Base-by-base conservation (phyloP, 2,329 filamentous ascomycete species). In the Venturia nashicola region DNA sequence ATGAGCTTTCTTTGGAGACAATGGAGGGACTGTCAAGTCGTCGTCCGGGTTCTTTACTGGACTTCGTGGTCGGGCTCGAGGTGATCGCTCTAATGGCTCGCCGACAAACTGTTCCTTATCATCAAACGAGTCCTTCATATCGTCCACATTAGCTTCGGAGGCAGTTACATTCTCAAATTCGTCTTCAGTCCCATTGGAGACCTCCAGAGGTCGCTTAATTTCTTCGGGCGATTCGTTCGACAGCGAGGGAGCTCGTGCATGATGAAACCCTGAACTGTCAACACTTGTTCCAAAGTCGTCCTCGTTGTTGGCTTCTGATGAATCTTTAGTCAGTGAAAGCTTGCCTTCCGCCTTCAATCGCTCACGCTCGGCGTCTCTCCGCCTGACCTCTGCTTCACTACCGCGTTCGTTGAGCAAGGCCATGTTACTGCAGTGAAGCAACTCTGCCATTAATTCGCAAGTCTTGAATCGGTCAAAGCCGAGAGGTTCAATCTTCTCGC, bases 381-480 rank as follows among this genome's bases (percentile, higher is more conserved):
- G 81, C 66, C 83, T 85, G 65, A 97, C 91, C 67, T 96, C 85
- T 68, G 91, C 87, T 72, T 99, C 92, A 12, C 91, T 92, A 40
- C 93, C 94, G 11, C 85, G 80, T 73, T 97, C 92, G 72, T 99
- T 99, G 68, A 99, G 79, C 43, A 99, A 79, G 6, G 90, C 92
- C 94, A 99, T 99, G 73, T 99, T 99, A 74, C 93, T 97, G 76
- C 94, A 99, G 75, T 99, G 94, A 46, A 99, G 78, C 55, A 99
- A 80, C 75, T 99, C 94, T 0, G 94, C 94, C 94, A 99, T 97
- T 65, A 99, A 81, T 76, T 99, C 94, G 75, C 94, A 99, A 0
- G 94, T 97, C 80, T 99, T 99, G 80, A 99, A 99, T 23, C 94
- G 84, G 75, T 99, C 94, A 72, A 99, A 99, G 2, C 94, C 94